phyloP scores from a whole-genome alignment of 192 early-diverging fungal species.

The Backusella tuberculispora region DNA sequence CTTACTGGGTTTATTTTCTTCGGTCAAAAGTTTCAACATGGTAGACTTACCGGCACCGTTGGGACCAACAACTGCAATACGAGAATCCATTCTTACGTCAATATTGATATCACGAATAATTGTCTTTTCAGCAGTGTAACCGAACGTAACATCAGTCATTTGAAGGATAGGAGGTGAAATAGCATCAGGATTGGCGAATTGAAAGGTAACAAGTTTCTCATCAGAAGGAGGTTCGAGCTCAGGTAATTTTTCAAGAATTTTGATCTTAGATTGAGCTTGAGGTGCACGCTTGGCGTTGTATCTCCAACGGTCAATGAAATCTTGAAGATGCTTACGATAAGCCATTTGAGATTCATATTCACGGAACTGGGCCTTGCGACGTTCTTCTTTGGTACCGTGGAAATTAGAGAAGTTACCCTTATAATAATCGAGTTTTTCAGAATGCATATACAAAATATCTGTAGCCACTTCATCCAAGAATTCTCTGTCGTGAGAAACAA shows the following conservation, averaged over 20 bases:
- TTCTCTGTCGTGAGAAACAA: conserved; percentile 98
- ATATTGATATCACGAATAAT: conserved; percentile 88
- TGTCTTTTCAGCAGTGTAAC: conserved; percentile 78
- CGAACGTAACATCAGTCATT: conserved; percentile 91
- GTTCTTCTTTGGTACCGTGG: conserved; percentile 87
- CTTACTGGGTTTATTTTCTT: conserved; percentile 73
- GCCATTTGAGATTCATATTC: conserved; percentile 97
- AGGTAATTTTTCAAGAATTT: conserved; percentile 97
- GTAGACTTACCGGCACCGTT: conserved; percentile 99
- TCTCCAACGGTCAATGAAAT: conserved; percentile 98
- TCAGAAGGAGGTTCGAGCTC: conserved; percentile 86
- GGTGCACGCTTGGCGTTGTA: conserved; percentile 98
- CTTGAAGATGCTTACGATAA: conserved; percentile 94
- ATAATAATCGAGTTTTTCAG: conserved; percentile 92
- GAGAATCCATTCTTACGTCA: conserved; percentile 96
- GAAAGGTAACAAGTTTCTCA: conserved; percentile 80
- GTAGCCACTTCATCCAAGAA: conserved; percentile 98
- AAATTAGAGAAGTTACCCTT: conserved; percentile 94
- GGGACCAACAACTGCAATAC: conserved; percentile 98
- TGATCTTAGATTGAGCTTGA: conserved; percentile 97
- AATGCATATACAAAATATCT: conserved; percentile 95
- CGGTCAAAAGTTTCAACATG: conserved; percentile 90
- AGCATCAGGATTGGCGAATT: conserved; percentile 92
- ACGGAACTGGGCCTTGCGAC: conserved; percentile 85
- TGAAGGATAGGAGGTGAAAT: conserved; percentile 96